Evolutionary conservation across 345 rosid genomes (phyloP).

Genomic region (Melastoma malabathricum): DNA sequence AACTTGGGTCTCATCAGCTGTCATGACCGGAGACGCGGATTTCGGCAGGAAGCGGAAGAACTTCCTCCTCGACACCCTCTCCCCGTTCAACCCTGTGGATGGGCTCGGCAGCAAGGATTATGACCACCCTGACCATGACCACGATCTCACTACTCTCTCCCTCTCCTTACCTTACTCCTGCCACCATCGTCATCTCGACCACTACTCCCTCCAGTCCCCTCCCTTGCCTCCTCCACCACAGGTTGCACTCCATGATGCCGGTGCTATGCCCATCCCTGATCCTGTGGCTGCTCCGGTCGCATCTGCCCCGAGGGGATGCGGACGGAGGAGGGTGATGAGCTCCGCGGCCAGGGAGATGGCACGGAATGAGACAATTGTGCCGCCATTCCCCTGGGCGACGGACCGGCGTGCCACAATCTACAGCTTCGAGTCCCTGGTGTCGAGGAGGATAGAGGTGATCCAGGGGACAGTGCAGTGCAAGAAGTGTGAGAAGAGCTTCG

Average conservation of each 20-base stretch:
- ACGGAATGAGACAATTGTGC: constrained; percentile 19
- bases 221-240: neutral
- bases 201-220: constrained; percentile 1
- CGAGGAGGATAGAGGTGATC: constrained; percentile 21
- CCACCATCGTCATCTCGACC: neutral
- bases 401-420: constrained; percentile 33
- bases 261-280: too few species aligned
- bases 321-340: neutral
- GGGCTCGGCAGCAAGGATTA: neutral
- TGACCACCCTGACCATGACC: neutral
- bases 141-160: constrained; percentile 2
- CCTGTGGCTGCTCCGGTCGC: neutral
- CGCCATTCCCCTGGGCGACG: constrained; percentile 70
- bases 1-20: neutral
- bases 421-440: constrained; percentile 20
- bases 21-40: neutral
- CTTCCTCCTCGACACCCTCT: neutral
- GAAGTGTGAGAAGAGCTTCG: constrained; percentile 36
- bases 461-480: constrained; percentile 55
- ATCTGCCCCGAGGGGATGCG: neutral
- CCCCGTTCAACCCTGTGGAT: neutral
- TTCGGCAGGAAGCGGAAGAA: constrained; percentile 5
- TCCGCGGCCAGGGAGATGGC: constrained; percentile 5
- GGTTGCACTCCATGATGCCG: neutral
- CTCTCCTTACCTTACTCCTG: neutral